These are phyloP conservation scores for Metschnikowia shivogae DNA, from an alignment of 805 yeast species.

Conservation along the genomic window DNA sequence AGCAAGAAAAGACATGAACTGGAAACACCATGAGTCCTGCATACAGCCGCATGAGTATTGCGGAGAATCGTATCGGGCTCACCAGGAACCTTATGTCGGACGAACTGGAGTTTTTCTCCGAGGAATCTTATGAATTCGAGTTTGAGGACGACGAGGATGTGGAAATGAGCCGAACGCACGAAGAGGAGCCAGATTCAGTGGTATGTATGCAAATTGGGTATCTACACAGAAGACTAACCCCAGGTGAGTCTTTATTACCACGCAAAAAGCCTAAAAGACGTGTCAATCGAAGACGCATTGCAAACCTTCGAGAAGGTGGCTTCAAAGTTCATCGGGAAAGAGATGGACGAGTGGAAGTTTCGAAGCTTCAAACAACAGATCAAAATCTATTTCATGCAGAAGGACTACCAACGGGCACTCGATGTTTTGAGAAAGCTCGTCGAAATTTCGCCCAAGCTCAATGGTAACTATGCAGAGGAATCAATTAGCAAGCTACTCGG, in stretches of 20 bases:
- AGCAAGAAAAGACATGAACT: too few relatives aligned
- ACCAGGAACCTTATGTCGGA: conserved; percentile 27
- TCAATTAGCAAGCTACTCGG: conserved; percentile 34
- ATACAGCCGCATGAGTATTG: not conserved
- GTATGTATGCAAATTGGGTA: conserved; percentile 4
- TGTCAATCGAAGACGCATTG: conserved; percentile 12
- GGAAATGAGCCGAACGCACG: conserved; percentile 23
- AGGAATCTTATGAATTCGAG: conserved; percentile 41
- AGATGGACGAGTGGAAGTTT: conserved; percentile 32
- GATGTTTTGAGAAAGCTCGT: conserved; percentile 22
- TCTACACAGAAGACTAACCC: conserved; percentile 13
- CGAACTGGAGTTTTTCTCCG: conserved; percentile 33
- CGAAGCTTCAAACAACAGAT: conserved; percentile 40
- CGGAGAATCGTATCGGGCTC: not conserved
- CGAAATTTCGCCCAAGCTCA: conserved; percentile 23
- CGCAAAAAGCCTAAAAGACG: conserved; percentile 38
- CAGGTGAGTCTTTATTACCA: conserved; percentile 32
- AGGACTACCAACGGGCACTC: conserved; percentile 23
- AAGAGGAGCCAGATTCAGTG: conserved; percentile 14
- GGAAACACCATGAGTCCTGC: not conserved
- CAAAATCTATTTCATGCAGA: conserved; percentile 28
- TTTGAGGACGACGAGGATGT: conserved; percentile 31
- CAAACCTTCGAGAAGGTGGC: conserved; percentile 16
- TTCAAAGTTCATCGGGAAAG: conserved; percentile 19
- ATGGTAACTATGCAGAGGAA: conserved; percentile 37